Evolutionary conservation across 2,329 filamentous ascomycete species (phyloP).

Genomic region (Ilyonectria mors-panacis): DNA sequence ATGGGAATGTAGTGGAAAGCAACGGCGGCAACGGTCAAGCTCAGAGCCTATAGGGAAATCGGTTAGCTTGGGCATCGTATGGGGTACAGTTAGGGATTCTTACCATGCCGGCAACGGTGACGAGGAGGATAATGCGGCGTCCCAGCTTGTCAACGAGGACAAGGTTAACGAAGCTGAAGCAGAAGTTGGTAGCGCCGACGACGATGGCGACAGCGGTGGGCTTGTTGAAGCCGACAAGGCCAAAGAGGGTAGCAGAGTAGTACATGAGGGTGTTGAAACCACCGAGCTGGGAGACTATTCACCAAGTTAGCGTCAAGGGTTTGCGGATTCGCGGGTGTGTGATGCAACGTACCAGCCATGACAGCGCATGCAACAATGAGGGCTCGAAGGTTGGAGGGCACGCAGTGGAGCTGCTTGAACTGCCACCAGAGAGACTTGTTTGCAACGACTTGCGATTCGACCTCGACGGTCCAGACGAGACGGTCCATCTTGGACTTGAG

Average conservation of each 20-base stretch:
- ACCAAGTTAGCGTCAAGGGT: neutral
- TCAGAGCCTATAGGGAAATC: constrained; percentile 52
- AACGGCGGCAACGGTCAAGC: constrained; percentile 55
- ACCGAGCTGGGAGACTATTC: constrained; percentile 59
- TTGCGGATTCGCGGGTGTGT: neutral
- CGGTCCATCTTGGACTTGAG: constrained; percentile 58
- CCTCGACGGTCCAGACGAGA: constrained; percentile 55
- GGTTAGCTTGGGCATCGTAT: no score
- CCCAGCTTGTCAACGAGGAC: constrained; percentile 60
- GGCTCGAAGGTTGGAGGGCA: constrained; percentile 59
- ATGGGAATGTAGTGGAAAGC: constrained; percentile 62
- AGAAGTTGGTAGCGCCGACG: constrained; percentile 60
- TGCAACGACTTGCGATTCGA: constrained; percentile 53
- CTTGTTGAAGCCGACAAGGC: constrained; percentile 63
- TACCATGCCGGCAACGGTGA: constrained; percentile 51
- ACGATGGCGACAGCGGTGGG: constrained; percentile 62
- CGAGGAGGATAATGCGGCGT: constrained; percentile 58
- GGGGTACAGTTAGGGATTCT: neutral
- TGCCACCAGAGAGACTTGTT: constrained; percentile 56
- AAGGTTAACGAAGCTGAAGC: constrained; percentile 63
- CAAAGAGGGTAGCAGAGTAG: constrained; percentile 64
- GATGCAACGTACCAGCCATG: constrained; percentile 56
- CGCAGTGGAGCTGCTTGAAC: constrained; percentile 61
- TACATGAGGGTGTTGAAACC: constrained; percentile 67
- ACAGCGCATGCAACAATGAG: constrained; percentile 61